Conservation (phyloP, 148 eudicot genomes). For the Persicaria tinctoria region DNA sequence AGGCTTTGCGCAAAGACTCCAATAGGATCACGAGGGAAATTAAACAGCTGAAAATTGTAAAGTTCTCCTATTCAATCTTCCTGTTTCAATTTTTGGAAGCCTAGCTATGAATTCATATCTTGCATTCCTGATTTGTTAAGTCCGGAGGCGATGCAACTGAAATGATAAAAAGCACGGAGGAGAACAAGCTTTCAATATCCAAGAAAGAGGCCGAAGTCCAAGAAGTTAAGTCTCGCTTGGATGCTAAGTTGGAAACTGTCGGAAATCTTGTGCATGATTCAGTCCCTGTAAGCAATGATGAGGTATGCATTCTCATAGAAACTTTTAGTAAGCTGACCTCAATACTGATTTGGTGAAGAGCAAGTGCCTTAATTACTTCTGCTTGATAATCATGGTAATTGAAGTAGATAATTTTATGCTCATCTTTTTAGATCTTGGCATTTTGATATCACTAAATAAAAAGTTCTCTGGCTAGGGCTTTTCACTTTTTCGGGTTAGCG, state of each 20-base stretch:
- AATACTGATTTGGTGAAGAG: not conserved
- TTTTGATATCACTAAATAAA: no score
- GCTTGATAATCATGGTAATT: not conserved
- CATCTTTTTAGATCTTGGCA: not conserved
- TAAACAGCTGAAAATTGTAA: slow-evolving; percentile 64
- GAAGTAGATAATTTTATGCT: not conserved
- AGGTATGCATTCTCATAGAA: slow-evolving; percentile 35
- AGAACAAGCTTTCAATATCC: slow-evolving; percentile 43
- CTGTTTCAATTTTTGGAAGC: not conserved
- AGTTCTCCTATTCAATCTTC: slow-evolving; percentile 13
- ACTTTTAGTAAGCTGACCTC: not conserved
- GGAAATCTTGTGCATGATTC: slow-evolving; percentile 95
- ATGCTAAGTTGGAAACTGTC: slow-evolving; percentile 51
- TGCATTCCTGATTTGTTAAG: slow-evolving; percentile 23
- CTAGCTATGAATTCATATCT: not conserved
- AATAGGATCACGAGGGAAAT: slow-evolving; percentile 67
- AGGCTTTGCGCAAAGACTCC: slow-evolving; percentile 52
- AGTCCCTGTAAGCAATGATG: slow-evolving; percentile 73
- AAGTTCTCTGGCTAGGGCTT: no score
- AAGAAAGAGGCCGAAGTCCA: slow-evolving; percentile 62
- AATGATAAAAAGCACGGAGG: slow-evolving; percentile 52
- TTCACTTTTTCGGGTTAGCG: no score
- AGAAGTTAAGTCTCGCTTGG: slow-evolving; percentile 46
- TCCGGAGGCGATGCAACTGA: slow-evolving; percentile 61
- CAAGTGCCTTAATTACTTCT: not conserved